A percentile compares a stretch with the other conserved stretches of the same genome.
Conservation (phyloP, 2,329 filamentous ascomycete genomes). For the Blastomyces percursus region DNA sequence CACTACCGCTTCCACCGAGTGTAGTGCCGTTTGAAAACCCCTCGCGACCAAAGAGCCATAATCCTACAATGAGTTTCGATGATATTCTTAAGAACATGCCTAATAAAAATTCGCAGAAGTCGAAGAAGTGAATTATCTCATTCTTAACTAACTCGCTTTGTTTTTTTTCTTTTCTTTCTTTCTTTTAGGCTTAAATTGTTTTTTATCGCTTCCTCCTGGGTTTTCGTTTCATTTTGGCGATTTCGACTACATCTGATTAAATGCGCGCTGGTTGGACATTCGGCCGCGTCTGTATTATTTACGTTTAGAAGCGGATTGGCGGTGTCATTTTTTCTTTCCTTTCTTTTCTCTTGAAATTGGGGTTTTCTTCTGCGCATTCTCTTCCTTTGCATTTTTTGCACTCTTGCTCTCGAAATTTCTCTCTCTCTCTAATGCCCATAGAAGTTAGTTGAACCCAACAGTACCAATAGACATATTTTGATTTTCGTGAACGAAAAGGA, state of each 20-base stretch:
- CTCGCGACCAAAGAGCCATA: conserved; percentile 30
- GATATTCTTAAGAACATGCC: conserved; percentile 36
- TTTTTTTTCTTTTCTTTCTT: neutral
- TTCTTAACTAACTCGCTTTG: neutral
- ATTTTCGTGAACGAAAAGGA: neutral
- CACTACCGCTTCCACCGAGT: conserved; percentile 33
- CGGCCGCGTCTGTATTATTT: neutral
- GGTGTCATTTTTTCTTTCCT: neutral
- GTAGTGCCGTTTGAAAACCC: conserved; percentile 33
- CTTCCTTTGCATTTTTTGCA: neutral
- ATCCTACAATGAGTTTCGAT: conserved; percentile 41
- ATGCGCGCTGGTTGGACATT: neutral
- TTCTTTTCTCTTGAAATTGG: neutral
- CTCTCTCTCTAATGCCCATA: neutral
- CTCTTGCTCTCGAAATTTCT: neutral
- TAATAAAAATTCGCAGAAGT: conserved; percentile 23
- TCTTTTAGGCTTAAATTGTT: neutral
- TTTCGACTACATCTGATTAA: neutral
- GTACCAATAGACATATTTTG: neutral
- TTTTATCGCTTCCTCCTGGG: neutral
- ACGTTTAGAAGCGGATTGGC: neutral
- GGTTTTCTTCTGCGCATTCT: neutral
- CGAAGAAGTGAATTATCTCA: conserved; percentile 15
- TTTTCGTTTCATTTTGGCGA: neutral
- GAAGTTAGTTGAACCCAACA: neutral